Evolutionary conservation across 768 basidiomycete species (phyloP), one percentile per base, ranked within the genome.

Genomic region (Naganishia randhawae): DNA sequence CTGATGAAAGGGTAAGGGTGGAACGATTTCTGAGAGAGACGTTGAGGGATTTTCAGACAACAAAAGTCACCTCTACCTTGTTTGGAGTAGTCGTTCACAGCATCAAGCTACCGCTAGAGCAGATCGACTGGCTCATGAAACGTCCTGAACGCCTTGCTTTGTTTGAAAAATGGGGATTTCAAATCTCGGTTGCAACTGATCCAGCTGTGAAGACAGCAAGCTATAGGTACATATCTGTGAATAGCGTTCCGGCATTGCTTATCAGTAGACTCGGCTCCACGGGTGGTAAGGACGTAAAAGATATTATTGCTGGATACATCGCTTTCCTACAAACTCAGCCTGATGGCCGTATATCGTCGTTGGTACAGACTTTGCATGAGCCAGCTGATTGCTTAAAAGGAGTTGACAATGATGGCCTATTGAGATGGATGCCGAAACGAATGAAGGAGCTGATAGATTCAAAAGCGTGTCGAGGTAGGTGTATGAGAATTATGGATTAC

Each of bases 1-100:
- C 94, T n/a, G 92, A 96, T 76, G 96, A 99, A 80, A 87, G 96
- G 25, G 82, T 97, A 51, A 87, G 94, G 25, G 91, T 98, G 68
- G 96, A 99, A 81, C 50, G 52, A 31, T 89, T 91, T 77, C 83
- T 95, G 72, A 84, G 83, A 70, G 85, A 86, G 53, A 76, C 92
- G n/a, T 92, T 91, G 80, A 77, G 83, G 53, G 87, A 87, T 16
- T 92, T 78, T 45, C 50, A 87, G 69, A 68, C 64, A 19, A 76
- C 83, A 65, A 81, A 80, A 52, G 79, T 82, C 71, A 74, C 14
- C 1, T 62, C 70, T 0, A 77, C 78, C 70, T 81, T 78, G 73
- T 75, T 81, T 65, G 77, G 90, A 65, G 82, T 78, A 0, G 33
- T 77, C 83, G 35, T 84, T 85, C 32, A 80, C 91, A 50, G 82